Evolutionary conservation across 148 eudicot species (phyloP), one percentile per base, ranked within the genome.

Genomic region (Camellia granthamiana): DNA sequence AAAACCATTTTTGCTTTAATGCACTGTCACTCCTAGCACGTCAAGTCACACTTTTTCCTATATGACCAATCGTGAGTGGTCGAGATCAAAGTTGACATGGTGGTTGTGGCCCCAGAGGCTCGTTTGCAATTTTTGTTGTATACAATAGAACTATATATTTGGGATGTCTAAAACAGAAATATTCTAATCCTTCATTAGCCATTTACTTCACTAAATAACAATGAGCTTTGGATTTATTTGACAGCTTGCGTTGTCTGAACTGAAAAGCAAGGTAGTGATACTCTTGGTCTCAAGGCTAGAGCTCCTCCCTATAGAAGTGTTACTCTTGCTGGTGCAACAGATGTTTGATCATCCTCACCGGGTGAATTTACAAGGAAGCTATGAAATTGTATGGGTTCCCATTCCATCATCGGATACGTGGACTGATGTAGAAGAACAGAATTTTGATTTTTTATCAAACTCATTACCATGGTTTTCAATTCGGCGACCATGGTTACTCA

Each of bases 331-430:
- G 81, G 89, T 85, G 65, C 90, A 89, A 55, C 92, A 86, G 59
- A 89, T 87, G 49, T 63, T 79, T 60, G 82, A 88, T 72, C 86
- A 88, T 82, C 88, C 85, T 49, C 60, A 72, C 14, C 81, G 49
- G 23, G 58, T 42, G 38, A 79, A 70, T 18, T 49, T 72, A 41
- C 79, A 78, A 56, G 87, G 78, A 71, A 77, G 60, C 60, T 90
- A 84, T 47, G 84, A 85, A n/a, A 80, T 93, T 47, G 6, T 93
- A 44, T 93, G 96, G 98, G 62, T 93, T 74, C 93, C 98, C 42
- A 74, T 90, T 52, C 46, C 89, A 75, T 61, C 80, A 74, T 82
- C 90, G 6, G 67, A 64, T 30, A 64, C 73, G 41, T 93, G 94
- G 98, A 88, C 81, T 67, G 60, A 14, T 73, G 69, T 77, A 14